phyloP scores from a whole-genome alignment of 2,329 filamentous ascomycete species.

The Neurospora crassa region DNA sequence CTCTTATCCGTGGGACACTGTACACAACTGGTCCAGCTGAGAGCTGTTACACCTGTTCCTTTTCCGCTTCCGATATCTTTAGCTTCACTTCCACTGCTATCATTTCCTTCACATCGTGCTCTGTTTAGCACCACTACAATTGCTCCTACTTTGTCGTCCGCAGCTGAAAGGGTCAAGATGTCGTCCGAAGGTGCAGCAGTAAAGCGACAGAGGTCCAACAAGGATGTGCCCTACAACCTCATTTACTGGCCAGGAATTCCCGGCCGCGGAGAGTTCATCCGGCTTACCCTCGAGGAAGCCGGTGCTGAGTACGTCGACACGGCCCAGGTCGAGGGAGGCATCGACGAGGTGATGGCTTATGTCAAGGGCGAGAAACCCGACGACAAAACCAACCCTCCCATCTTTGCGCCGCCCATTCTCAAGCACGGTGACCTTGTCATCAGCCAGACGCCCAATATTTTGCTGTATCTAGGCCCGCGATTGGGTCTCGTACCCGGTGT shows the following conservation, averaged over 20 bases:
- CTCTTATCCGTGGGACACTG: neutral
- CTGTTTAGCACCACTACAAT: neutral
- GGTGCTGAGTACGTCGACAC: slow-evolving; percentile 55
- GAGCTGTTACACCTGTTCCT: neutral
- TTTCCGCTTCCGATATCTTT: neutral
- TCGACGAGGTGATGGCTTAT: slow-evolving; percentile 37
- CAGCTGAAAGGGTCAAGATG: slow-evolving; percentile 7
- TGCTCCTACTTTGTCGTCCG: neutral
- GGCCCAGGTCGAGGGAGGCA: slow-evolving; percentile 37
- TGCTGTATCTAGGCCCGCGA: slow-evolving; percentile 56
- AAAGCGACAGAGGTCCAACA: slow-evolving; percentile 31
- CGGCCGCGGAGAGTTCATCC: slow-evolving; percentile 65
- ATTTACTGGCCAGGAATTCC: slow-evolving; percentile 65
- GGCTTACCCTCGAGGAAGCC: slow-evolving; percentile 62
- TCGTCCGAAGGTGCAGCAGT: slow-evolving; percentile 9
- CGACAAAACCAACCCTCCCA: slow-evolving; percentile 51
- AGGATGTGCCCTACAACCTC: slow-evolving; percentile 48
- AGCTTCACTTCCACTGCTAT: neutral
- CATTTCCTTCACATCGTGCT: neutral
- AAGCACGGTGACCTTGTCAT: slow-evolving; percentile 52
- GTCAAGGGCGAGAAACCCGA: slow-evolving; percentile 36
- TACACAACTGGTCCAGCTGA: neutral
- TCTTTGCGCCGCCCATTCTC: slow-evolving; percentile 58
- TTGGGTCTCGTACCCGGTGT: slow-evolving; percentile 43
- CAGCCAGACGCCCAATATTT: slow-evolving; percentile 62